Evolutionary conservation across 164 flowering plant species (phyloP), one percentile per base, ranked within the genome.

Genomic region (Platanus orientalis): DNA sequence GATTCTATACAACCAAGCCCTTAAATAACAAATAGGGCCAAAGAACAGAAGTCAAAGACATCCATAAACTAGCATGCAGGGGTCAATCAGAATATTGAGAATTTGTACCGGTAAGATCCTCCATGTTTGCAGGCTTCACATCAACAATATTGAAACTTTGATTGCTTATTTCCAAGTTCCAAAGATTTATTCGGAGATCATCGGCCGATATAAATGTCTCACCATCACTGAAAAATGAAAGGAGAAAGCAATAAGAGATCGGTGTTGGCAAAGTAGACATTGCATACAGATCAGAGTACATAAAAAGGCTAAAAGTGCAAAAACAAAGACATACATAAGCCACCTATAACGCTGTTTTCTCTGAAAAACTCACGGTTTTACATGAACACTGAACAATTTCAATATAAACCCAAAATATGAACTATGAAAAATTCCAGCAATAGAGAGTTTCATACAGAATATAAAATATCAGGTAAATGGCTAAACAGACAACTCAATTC

Each of bases 131-230:
- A 45, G 49, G 49, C 49, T 45, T 45, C 5, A 45, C 49, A 45
- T 45, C 49, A 45, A 45, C 49, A 45, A 45, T 45, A 45, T 45
- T 45, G 49, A 45, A 45, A 45, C 49, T 45, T 45, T 45, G 49
- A 19, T 45, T 45, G 49, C 49, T 45, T 45, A 45, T 45, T 45
- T 45, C 49, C 49, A 45, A 45, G 49, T 45, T 45, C 49, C 49
- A 45, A 17, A 45, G 49, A 45, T 45, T 45, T 13, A 45, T 16
- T 45, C 49, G 49, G 19, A 45, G n/a, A 45, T 45, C 49, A 16
- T 45, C 49, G 2, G 49, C 49, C 4, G 49, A 45, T 45, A 45
- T 45, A 19, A 45, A 45, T 16, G 49, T 45, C 1, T 45, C 49
- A 14, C 49, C 49, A 16, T 45, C 49, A 45, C 49, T 45, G 49